Conservation (phyloP, 257 asterid genomes). For the Striga asiatica region DNA sequence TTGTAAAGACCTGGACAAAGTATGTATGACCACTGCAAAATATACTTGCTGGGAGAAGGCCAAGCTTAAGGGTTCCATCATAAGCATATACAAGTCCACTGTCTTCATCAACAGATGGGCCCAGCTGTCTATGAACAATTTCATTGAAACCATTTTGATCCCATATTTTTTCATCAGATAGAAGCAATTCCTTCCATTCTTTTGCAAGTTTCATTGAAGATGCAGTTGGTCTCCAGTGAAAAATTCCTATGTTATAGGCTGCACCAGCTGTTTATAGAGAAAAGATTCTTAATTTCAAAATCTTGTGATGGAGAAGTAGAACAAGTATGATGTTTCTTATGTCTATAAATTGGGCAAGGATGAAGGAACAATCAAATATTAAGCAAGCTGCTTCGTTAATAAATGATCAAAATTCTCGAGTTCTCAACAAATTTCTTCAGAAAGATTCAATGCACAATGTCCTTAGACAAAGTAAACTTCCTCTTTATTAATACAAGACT, state of each 20-base stretch:
- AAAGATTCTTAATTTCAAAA: background rate
- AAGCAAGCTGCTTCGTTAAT: slow-evolving; percentile 5
- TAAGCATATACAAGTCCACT: slow-evolving; percentile 96
- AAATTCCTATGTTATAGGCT: slow-evolving; percentile 89
- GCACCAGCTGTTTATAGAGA: slow-evolving; percentile 53
- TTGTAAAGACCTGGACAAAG: slow-evolving; percentile 76
- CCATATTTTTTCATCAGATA: slow-evolving; percentile 80
- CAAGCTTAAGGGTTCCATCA: slow-evolving; percentile 90
- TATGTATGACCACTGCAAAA: slow-evolving; percentile 98
- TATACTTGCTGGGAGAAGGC: slow-evolving; percentile 92
- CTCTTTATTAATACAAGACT: background rate
- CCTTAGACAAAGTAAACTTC: background rate
- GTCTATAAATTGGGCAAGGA: slow-evolving; percentile 5
- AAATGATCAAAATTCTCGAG: slow-evolving; percentile 3
- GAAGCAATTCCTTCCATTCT: slow-evolving; percentile 90
- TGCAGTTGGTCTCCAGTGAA: slow-evolving; percentile 93
- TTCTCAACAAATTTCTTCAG: background rate
- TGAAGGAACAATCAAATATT: background rate
- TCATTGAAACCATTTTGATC: slow-evolving; percentile 98
- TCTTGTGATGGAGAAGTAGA: background rate
- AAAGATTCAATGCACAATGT: background rate
- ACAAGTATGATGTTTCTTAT: slow-evolving; percentile 3
- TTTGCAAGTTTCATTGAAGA: slow-evolving; percentile 71
- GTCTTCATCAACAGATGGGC: slow-evolving; percentile 92
- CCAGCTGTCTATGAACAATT: slow-evolving; percentile 67